These are phyloP conservation scores for Cicer bijugum DNA, from an alignment of 306 rosid genomes.

Conservation along the genomic window DNA sequence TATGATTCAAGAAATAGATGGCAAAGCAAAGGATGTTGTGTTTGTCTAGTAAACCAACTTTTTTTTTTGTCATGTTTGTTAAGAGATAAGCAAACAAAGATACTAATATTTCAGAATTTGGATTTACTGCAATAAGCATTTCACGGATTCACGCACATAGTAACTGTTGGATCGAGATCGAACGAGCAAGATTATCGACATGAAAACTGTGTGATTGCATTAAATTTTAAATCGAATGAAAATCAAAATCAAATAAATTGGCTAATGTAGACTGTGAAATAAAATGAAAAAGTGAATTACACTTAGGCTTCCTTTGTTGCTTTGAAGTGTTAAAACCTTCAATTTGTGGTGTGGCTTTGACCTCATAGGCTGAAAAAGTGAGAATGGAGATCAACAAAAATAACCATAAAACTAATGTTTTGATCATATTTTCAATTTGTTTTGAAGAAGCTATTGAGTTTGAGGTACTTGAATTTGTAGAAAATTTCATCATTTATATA, in stretches of 20 bases:
- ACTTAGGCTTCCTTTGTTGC: constrained; percentile 39
- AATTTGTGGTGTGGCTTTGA: constrained; percentile 25
- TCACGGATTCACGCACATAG: too few species aligned
- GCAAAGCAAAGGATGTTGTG: not conserved
- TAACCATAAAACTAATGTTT: constrained; percentile 37
- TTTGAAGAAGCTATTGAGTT: constrained; percentile 28
- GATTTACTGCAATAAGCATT: too few species aligned
- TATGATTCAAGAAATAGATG: constrained; percentile 1
- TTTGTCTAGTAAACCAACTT: too few species aligned
- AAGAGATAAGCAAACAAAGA: too few species aligned
- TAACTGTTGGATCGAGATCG: too few species aligned
- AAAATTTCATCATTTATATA: constrained; percentile 49
- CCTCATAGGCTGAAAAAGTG: constrained; percentile 42
- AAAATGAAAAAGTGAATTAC: constrained; percentile 31
- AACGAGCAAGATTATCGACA: too few species aligned
- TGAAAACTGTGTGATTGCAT: too few species aligned
- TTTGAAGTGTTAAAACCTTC: constrained; percentile 33
- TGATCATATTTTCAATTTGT: constrained; percentile 41
- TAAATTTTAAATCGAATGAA: too few species aligned
- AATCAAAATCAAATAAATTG: too few species aligned
- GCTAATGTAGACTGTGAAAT: too few species aligned
- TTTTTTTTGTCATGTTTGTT: too few species aligned
- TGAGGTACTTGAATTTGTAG: constrained; percentile 1
- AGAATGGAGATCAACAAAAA: constrained; percentile 45
- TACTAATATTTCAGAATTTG: too few species aligned